Percentiles rank a stretch among this genome's conserved stretches.
Evolutionary conservation across 345 rosid genomes (phyloP).

Genomic region (Salix viminalis): DNA sequence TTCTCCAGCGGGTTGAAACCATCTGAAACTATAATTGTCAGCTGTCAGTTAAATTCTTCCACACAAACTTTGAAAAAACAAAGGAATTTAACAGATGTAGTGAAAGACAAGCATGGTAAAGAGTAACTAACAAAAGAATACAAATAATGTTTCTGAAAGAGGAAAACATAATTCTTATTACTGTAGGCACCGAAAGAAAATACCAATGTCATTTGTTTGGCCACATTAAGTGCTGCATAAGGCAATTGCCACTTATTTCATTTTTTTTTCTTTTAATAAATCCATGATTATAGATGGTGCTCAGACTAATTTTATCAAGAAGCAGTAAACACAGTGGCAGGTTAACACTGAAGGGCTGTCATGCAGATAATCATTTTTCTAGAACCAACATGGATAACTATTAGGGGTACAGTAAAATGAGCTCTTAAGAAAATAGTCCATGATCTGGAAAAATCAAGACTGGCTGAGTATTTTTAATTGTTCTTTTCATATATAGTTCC

Average conservation of each 20-base stretch:
- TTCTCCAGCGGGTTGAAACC: slow-evolving; percentile 72
- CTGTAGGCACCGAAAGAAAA: background rate
- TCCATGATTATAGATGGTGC: background rate
- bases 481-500: background rate
- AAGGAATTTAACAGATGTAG: background rate
- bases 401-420: background rate
- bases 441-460: background rate
- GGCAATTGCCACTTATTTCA: background rate
- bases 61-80: background rate
- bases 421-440: slow-evolving; percentile 5
- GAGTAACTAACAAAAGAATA: background rate
- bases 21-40: slow-evolving; percentile 70
- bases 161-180: background rate
- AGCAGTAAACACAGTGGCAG: background rate
- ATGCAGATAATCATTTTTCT: background rate
- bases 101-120: background rate
- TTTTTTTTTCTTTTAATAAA: background rate
- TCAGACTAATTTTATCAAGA: background rate
- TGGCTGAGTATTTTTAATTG: background rate
- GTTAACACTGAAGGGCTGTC: background rate
- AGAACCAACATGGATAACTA: background rate
- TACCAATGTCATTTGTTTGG: background rate
- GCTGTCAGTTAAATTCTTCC: slow-evolving; percentile 35
- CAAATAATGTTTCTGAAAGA: background rate
- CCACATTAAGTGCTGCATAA: background rate